Percentiles rank a stretch among this genome's conserved stretches.
phyloP scores from a whole-genome alignment of 2,329 filamentous ascomycete genomes.

The Chalaropsis thielavioides region DNA sequence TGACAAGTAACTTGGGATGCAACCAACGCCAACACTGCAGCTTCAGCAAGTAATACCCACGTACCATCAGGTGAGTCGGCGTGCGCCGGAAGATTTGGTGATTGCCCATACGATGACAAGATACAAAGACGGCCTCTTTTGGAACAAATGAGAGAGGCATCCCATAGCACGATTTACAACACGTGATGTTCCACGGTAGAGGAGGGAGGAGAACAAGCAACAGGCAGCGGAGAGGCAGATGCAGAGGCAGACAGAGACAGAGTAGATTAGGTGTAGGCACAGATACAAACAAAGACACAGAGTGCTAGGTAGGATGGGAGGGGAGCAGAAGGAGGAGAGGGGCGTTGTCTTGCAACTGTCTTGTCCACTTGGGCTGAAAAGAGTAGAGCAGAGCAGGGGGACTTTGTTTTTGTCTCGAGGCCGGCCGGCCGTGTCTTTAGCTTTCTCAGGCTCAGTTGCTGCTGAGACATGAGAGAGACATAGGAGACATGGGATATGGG shows the following conservation, averaged over 20 bases:
- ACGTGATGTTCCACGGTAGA: background rate
- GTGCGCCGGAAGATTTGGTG: background rate
- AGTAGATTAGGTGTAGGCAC: background rate
- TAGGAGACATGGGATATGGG: background rate
- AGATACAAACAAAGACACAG: background rate
- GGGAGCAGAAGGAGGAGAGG: background rate
- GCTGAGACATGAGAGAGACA: background rate
- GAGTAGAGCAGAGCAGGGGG: background rate
- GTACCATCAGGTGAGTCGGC: background rate
- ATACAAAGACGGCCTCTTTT: background rate
- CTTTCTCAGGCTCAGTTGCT: background rate
- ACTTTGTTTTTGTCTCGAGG: background rate
- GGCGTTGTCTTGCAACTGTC: background rate
- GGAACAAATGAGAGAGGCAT: background rate
- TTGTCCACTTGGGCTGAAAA: slow-evolving; percentile 3
- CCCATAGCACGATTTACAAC: background rate
- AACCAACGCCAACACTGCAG: background rate
- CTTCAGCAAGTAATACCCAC: background rate
- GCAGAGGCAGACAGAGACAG: background rate
- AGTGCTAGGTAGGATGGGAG: background rate
- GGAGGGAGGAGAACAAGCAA: background rate
- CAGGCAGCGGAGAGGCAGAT: background rate
- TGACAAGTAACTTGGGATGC: background rate
- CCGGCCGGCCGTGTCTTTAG: background rate
- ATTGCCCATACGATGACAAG: background rate